These are phyloP conservation scores for Oryza coarctata DNA, from an alignment of 176 grass and related monocot genomes.

Conservation along the genomic window DNA sequence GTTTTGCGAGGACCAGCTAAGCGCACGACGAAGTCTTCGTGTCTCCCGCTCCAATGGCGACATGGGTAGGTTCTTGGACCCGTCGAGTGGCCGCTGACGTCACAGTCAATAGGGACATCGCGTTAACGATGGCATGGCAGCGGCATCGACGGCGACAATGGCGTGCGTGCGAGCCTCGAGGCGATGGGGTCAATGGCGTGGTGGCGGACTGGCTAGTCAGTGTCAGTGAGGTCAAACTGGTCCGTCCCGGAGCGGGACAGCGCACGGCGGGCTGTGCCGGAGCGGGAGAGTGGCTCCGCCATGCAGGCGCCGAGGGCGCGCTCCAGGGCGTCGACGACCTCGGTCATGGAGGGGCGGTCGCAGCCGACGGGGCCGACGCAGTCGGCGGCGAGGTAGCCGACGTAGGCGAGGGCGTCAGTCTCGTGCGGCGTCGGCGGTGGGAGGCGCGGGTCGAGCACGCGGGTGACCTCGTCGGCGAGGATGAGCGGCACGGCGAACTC, in stretches of 20 bases:
- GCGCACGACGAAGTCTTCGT: background rate
- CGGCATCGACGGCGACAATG: background rate
- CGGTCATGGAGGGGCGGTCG: slow-evolving; percentile 80
- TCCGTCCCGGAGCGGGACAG: slow-evolving; percentile 47
- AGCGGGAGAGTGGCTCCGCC: slow-evolving; percentile 18
- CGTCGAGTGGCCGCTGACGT: slow-evolving; percentile 15
- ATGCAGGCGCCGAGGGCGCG: slow-evolving; percentile 56
- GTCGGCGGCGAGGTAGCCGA: slow-evolving; percentile 76
- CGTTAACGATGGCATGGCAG: slow-evolving; percentile 6
- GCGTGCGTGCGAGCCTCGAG: background rate
- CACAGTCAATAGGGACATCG: background rate
- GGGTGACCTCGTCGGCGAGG: slow-evolving; percentile 56
- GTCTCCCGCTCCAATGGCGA: slow-evolving; percentile 23
- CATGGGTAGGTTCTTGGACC: background rate
- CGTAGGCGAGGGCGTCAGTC: slow-evolving; percentile 72
- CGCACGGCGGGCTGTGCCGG: slow-evolving; percentile 22
- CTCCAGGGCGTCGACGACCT: slow-evolving; percentile 77
- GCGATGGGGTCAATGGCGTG: background rate
- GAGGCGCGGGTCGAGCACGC: slow-evolving; percentile 67
- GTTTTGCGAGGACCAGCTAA: background rate
- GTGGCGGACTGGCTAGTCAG: slow-evolving; percentile 28
- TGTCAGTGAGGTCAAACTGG: slow-evolving; percentile 64
- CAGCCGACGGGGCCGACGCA: slow-evolving; percentile 66
- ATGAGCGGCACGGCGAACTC: slow-evolving; percentile 83
- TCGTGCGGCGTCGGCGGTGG: slow-evolving; percentile 49